phyloP scores from a whole-genome alignment of 371 early-diverging fungal species.

The Rhizopus delemar region DNA sequence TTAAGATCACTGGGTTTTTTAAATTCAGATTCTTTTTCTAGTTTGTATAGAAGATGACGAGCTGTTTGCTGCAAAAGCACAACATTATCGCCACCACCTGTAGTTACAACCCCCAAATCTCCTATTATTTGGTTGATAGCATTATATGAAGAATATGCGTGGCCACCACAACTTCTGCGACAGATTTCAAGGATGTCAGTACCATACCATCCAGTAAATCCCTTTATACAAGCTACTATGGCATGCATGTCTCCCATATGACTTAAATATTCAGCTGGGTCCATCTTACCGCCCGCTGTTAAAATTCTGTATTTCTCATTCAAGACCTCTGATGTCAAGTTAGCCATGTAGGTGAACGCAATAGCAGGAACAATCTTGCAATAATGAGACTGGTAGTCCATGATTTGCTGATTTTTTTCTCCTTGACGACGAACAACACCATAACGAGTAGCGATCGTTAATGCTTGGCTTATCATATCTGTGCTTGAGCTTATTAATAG shows the following conservation, averaged over 20 bases:
- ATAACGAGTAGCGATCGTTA: constrained; percentile 72
- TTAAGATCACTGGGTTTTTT: constrained; percentile 30
- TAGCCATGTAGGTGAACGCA: constrained; percentile 59
- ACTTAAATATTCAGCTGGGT: constrained; percentile 44
- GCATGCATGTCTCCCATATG: constrained; percentile 65
- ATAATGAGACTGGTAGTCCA: constrained; percentile 71
- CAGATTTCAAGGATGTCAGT: constrained; percentile 59
- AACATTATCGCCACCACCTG: constrained; percentile 74
- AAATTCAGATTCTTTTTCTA: constrained; percentile 27
- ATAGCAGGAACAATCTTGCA: constrained; percentile 60
- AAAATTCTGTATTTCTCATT: constrained; percentile 37
- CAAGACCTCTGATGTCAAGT: constrained; percentile 7
- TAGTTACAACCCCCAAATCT: constrained; percentile 70
- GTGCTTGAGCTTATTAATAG: constrained; percentile 41
- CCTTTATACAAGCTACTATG: constrained; percentile 59
- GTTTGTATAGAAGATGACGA: constrained; percentile 23
- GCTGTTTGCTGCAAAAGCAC: constrained; percentile 67
- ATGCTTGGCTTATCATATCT: constrained; percentile 48
- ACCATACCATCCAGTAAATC: constrained; percentile 54
- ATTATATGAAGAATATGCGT: constrained; percentile 70
- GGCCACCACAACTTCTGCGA: constrained; percentile 62
- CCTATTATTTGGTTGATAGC: constrained; percentile 60
- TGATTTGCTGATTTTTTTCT: constrained; percentile 64
- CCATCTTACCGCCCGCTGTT: constrained; percentile 46
- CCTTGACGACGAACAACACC: constrained; percentile 72